Conservation (phyloP, 2,329 filamentous ascomycete species). For the Alternaria sp. region DNA sequence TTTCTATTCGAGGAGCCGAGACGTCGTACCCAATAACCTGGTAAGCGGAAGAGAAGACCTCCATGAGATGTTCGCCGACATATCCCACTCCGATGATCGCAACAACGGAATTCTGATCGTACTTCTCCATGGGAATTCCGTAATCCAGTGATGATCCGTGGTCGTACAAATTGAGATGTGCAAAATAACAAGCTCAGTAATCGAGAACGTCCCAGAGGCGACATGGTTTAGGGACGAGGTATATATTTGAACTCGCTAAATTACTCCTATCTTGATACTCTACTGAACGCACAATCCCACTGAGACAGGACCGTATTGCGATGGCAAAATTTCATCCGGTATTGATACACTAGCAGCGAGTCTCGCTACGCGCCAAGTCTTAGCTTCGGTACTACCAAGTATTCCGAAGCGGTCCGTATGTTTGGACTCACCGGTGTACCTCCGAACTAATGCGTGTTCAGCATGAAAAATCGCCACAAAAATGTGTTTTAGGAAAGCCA, state of each 20-base stretch:
- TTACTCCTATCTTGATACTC: neutral
- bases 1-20: constrained; percentile 9
- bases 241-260: neutral
- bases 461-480: neutral
- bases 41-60: constrained; percentile 52
- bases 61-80: constrained; percentile 59
- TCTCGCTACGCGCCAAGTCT: neutral
- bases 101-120: neutral
- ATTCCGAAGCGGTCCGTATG: neutral
- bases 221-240: neutral
- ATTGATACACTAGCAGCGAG: neutral
- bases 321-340: neutral
- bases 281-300: neutral
- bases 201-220: neutral
- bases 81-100: constrained; percentile 62
- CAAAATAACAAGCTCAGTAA: neutral
- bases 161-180: neutral
- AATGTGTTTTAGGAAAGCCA: neutral
- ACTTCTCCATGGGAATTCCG: neutral
- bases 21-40: constrained; percentile 51
- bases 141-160: neutral
- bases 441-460: neutral
- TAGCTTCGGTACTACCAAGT: neutral
- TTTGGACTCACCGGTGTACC: neutral
- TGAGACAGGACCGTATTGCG: neutral